Evolutionary conservation across 2,329 filamentous ascomycete genomes (phyloP), one percentile per base, ranked within the genome.

Genomic region (Penicillium sp.): DNA sequence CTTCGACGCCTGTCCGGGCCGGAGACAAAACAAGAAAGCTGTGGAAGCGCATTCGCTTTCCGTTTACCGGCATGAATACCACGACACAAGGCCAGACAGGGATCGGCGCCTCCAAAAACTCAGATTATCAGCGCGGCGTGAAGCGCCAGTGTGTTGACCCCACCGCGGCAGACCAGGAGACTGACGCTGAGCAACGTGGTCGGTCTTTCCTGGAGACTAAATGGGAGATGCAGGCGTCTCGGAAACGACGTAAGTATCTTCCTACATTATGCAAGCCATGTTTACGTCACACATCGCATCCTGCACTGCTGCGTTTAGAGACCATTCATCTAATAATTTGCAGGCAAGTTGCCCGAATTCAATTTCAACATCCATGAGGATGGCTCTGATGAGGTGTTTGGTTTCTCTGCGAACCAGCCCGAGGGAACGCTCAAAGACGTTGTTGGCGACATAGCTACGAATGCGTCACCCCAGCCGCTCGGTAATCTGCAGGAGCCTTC

Each of bases 11-110:
- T 4, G 73, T 75, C 46, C 59, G 69, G 36, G 61, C 70, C 14
- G 73, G 74, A 11, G 67, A 72, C 38, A 75, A 74, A 38, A 68
- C 75, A 37, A 74, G 74, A 46, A 79, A 77, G 53, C 67, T 79
- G 52, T 79, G 77, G 77, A 79, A 78, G 61, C 72, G 77, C 45
- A 71, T 78, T 55, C 68, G 68, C 28, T 63, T 68, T 7, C 71
- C 70, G 4, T 74, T 74, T 52, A 65, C 69, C 56, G 65, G 62
- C 52, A 71, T 72, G 68, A 68, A 66, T 52, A 62, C 58, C 17
- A 59, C 50, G 42, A 48, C 57, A 28, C 63, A 61, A 50, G 58
- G 65, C 12, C 62, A 67, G 8, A 62, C 66, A 4, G 73, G 73
- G 30, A 75, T 77, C 48, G 75, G 72, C 50, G 38, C 57, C 10